Base-by-base conservation (phyloP, 129 eudicot genomes). In the Solidago caesia region DNA sequence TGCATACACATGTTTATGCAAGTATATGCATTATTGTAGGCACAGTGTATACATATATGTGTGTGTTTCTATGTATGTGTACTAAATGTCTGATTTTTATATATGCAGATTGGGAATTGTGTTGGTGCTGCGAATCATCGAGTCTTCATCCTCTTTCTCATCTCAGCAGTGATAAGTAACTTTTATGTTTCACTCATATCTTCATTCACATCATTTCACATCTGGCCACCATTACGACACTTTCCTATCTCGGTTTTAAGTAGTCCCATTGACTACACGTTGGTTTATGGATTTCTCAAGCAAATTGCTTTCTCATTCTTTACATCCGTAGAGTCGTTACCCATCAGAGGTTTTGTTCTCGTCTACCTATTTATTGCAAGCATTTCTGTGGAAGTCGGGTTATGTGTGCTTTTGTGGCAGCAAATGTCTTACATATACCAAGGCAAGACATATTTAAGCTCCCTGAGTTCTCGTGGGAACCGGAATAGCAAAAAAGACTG, bases 81-180 rank as follows among this genome's bases (percentile, higher is more conserved):
- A 48, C 53, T 48, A 48, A 48, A 7, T 44, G 11, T 29, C 39
- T 29, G 39, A 29, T 1, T 39, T n/a, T 8, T 33, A 47, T 11
- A 16, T 29, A 27, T 78, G 85, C 89, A 92, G 98, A 92, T 92
- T 70, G 98, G 96, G 68, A 92, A 92, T 70, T 92, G 98, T 76
- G 98, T 92, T 1, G 96, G 98, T 44, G 83, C 96, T 51, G 90
- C 85, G 43, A 92, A 92, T 77, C 96, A 92, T 68, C 90, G 92
- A 13, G 67, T 48, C 59, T 92, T 92, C 82, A 75, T 92, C 68
- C 15, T 84, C 68, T 89, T 89, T 83, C 88, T 92, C 64, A 82
- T 92, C 27, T 83, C 92, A 64, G 87, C 96, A 67, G 87, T 92
- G 60, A 80, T 64, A 46, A 86, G 98, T 60, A 88, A 82, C 63